Percentiles rank a stretch among this genome's conserved stretches.
Conservation (phyloP, 1,284 basidiomycete species). For the Cutaneotrichosporon daszewskae region DNA sequence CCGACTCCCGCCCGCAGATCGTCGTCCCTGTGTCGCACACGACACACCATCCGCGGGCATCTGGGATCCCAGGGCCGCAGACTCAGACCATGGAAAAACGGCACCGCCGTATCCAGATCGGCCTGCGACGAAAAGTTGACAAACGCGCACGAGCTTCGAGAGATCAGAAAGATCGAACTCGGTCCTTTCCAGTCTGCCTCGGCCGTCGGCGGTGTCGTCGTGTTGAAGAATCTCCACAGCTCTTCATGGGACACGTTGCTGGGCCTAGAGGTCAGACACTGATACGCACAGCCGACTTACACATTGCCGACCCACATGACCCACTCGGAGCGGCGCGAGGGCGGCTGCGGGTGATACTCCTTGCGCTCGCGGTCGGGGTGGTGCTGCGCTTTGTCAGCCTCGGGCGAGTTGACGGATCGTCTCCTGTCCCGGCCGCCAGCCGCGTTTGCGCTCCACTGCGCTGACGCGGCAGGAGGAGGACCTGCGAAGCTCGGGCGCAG, state of each 20-base stretch:
- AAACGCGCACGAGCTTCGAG: constrained; percentile 87
- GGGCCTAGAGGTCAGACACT: constrained; percentile 23
- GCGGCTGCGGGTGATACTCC: constrained; percentile 47
- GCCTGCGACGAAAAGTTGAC: constrained; percentile 71
- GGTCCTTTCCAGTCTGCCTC: constrained; percentile 55
- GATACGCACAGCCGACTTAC: constrained; percentile 25
- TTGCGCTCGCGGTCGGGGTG: constrained; percentile 33
- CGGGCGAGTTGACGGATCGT: too few relatives aligned
- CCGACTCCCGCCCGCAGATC: constrained; percentile 85
- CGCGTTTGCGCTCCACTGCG: too few relatives aligned
- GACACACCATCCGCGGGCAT: constrained; percentile 76
- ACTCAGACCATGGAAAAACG: constrained; percentile 56
- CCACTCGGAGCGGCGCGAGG: constrained; percentile 72
- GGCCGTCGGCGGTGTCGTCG: constrained; percentile 28
- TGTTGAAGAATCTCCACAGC: constrained; percentile 77
- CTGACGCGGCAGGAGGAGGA: too few relatives aligned
- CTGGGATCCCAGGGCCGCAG: constrained; percentile 57
- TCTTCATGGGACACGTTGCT: constrained; percentile 80
- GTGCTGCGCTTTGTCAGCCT: too few relatives aligned
- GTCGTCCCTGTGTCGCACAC: constrained; percentile 76
- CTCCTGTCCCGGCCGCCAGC: too few relatives aligned
- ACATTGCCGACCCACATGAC: constrained; percentile 74
- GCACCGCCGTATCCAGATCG: constrained; percentile 63
- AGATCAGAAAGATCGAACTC: constrained; percentile 83
- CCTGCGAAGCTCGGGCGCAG: background rate